Conservation (phyloP, 306 rosid species). For the Trifolium subterraneum region DNA sequence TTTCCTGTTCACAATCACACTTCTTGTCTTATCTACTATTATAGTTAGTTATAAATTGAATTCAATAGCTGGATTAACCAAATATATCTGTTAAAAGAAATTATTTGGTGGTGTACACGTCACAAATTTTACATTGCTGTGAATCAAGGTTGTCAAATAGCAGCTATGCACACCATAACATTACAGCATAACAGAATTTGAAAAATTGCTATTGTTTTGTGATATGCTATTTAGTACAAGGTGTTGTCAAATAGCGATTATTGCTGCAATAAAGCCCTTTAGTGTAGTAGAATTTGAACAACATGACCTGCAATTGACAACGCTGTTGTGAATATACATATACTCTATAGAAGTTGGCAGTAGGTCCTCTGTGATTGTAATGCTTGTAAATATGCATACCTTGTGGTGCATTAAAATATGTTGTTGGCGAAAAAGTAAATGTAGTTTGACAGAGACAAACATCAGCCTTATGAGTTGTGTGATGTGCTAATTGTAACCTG, state of each 20-base stretch:
- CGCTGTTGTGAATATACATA: background rate
- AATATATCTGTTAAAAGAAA: no score
- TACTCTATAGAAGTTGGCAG: background rate
- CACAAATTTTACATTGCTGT: no score
- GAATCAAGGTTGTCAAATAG: background rate
- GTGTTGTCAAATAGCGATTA: background rate
- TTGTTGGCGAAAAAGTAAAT: slow-evolving; percentile 8
- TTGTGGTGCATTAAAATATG: slow-evolving; percentile 4
- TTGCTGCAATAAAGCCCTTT: background rate
- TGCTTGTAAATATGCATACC: slow-evolving; percentile 12
- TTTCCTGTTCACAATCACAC: no score
- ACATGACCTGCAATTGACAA: background rate
- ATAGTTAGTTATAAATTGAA: no score
- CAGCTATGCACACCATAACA: background rate
- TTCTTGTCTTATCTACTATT: no score
- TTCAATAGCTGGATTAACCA: no score
- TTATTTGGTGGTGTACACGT: no score
- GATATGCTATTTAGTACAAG: background rate
- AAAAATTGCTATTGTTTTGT: background rate
- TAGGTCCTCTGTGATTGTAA: background rate
- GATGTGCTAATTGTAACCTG: background rate
- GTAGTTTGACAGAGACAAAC: background rate
- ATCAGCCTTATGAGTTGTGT: background rate
- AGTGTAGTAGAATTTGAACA: background rate
- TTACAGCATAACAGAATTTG: background rate